A percentile compares a stretch with the other conserved stretches of the same genome.
Evolutionary conservation across 2,329 filamentous ascomycete genomes (phyloP).

Genomic region (Intubia oerlemansii): DNA sequence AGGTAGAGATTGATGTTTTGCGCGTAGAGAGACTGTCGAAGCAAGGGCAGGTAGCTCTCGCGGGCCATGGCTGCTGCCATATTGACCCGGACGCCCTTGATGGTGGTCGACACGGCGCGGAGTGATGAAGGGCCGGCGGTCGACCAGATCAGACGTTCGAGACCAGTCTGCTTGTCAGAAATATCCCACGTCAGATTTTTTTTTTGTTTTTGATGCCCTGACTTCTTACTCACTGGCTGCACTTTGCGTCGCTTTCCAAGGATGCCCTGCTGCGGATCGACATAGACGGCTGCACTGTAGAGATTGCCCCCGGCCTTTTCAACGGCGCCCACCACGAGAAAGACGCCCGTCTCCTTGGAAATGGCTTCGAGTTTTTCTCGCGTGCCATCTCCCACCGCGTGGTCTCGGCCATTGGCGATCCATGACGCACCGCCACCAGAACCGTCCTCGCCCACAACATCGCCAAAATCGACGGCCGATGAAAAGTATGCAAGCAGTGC

Average conservation of each 20-base stretch:
- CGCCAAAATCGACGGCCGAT: too few relatives aligned
- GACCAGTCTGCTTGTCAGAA: constrained; percentile 34
- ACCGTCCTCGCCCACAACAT: too few relatives aligned
- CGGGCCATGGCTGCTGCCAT: constrained; percentile 82
- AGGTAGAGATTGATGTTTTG: constrained; percentile 88
- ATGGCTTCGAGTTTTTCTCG: constrained; percentile 60
- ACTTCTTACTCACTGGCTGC: constrained; percentile 44
- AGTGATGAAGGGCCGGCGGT: constrained; percentile 65
- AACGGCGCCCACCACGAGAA: constrained; percentile 60
- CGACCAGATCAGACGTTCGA: constrained; percentile 72
- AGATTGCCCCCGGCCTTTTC: constrained; percentile 64
- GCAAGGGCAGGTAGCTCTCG: constrained; percentile 90
- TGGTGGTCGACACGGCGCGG: constrained; percentile 55
- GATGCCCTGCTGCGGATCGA: constrained; percentile 51
- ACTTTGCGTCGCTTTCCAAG: constrained; percentile 73
- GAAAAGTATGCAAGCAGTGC: too few relatives aligned
- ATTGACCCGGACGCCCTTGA: constrained; percentile 60
- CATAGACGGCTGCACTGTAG: constrained; percentile 67
- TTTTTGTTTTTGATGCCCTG: background rate
- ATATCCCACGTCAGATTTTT: background rate
- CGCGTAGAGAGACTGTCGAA: constrained; percentile 63
- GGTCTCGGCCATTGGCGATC: too few relatives aligned
- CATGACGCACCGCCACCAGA: too few relatives aligned
- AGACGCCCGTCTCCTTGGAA: constrained; percentile 57
- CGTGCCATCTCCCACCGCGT: too few relatives aligned